phyloP scores from a whole-genome alignment of 257 asterid species.

The Plantago elongata region DNA sequence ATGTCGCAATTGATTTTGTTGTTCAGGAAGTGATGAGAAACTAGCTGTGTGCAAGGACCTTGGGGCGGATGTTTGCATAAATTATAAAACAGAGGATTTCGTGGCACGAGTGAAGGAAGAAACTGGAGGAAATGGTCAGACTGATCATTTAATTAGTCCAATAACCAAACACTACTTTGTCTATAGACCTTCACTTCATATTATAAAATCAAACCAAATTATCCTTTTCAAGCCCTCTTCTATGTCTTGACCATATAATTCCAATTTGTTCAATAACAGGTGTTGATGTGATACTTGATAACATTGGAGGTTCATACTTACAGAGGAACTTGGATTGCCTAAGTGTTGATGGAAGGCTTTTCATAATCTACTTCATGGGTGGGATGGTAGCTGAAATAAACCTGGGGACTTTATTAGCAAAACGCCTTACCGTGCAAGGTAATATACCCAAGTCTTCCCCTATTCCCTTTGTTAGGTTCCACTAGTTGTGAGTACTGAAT shows the following conservation, averaged over 20 bases:
- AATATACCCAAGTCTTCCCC: conserved; percentile 20
- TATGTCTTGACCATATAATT: conserved; percentile 11
- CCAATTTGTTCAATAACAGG: conserved; percentile 38
- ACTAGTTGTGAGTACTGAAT: not conserved
- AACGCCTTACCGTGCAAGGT: conserved; percentile 90
- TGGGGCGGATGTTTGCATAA: conserved; percentile 95
- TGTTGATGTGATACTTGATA: conserved; percentile 87
- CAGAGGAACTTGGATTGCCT: conserved; percentile 74
- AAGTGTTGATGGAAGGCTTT: conserved; percentile 76
- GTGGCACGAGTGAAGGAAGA: conserved; percentile 85
- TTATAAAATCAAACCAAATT: too few species aligned
- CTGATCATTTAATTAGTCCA: conserved; percentile 3
- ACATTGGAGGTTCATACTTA: conserved; percentile 70
- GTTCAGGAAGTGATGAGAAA: conserved; percentile 83
- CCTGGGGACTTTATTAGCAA: conserved; percentile 53
- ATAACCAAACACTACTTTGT: too few species aligned
- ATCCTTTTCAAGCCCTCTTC: not conserved
- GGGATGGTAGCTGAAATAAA: conserved; percentile 63
- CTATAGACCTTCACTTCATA: too few species aligned
- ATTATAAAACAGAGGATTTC: conserved; percentile 89
- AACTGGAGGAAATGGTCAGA: conserved; percentile 82
- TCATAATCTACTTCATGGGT: conserved; percentile 91
- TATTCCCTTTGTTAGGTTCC: not conserved
- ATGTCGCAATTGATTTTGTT: not conserved
- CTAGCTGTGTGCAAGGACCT: conserved; percentile 86